These are phyloP conservation scores for Lipomyces anomalus DNA, from an alignment of 805 yeast genomes.

Conservation along the genomic window DNA sequence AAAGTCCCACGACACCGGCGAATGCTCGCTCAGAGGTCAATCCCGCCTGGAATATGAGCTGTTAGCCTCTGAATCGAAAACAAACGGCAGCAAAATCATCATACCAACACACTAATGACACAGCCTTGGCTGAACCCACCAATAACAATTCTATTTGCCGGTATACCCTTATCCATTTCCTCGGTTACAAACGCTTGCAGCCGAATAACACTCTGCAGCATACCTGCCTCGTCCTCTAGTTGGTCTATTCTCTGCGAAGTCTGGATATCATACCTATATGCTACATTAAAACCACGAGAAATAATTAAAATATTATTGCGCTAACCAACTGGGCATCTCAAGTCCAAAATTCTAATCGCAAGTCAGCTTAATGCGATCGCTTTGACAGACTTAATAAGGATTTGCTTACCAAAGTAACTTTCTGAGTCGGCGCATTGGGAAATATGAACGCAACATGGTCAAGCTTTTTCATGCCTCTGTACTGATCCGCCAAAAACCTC, in stretches of 20 bases:
- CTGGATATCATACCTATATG: slow-evolving; percentile 23
- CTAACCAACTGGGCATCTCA: slow-evolving; percentile 83
- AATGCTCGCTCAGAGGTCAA: slow-evolving; percentile 52
- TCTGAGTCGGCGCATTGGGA: slow-evolving; percentile 79
- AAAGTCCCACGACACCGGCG: slow-evolving; percentile 71
- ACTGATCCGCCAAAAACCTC: slow-evolving; percentile 69
- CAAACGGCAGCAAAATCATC: slow-evolving; percentile 1
- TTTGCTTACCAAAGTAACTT: slow-evolving; percentile 48
- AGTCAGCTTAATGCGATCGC: too few relatives aligned
- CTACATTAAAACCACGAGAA: too few relatives aligned
- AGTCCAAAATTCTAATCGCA: slow-evolving; percentile 60
- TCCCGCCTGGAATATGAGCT: slow-evolving; percentile 32
- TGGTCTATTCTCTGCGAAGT: slow-evolving; percentile 29
- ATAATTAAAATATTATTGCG: too few relatives aligned
- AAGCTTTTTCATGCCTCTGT: slow-evolving; percentile 39
- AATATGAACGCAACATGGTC: slow-evolving; percentile 67
- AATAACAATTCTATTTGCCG: slow-evolving; percentile 55
- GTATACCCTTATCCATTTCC: slow-evolving; percentile 34
- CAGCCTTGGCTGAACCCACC: slow-evolving; percentile 98
- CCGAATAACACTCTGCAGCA: slow-evolving; percentile 31
- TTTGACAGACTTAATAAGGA: neutral
- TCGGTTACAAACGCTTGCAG: slow-evolving; percentile 31
- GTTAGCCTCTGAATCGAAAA: neutral
- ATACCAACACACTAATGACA: slow-evolving; percentile 58
- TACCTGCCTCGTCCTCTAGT: slow-evolving; percentile 37